Conservation (phyloP, 2,329 filamentous ascomycete species). For the Arthrobotrys iridis region DNA sequence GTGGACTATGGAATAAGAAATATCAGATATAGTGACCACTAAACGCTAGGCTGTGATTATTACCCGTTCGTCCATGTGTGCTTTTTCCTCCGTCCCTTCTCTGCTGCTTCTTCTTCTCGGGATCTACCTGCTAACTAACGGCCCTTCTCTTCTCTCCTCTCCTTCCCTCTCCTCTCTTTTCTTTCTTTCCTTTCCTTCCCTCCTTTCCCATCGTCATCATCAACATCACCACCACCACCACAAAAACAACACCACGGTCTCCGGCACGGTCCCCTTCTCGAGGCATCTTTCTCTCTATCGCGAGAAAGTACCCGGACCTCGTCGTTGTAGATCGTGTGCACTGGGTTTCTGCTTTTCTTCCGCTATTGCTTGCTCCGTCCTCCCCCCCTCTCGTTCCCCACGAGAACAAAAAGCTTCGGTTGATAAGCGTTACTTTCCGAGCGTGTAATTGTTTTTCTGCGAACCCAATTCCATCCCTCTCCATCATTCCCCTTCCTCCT, state of each 20-base stretch:
- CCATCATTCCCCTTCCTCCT: neutral
- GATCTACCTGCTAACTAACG: slow-evolving; percentile 42
- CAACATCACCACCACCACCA: slow-evolving; percentile 27
- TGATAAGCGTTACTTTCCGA: slow-evolving; percentile 51
- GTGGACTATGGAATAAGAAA: slow-evolving; percentile 36
- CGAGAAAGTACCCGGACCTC: neutral
- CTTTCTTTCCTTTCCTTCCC: neutral
- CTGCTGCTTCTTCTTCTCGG: slow-evolving; percentile 12
- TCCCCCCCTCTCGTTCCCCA: neutral
- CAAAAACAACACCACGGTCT: slow-evolving; percentile 12
- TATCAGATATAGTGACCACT: slow-evolving; percentile 1
- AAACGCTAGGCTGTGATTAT: slow-evolving; percentile 54
- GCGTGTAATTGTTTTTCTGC: slow-evolving; percentile 36
- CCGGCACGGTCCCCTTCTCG: neutral
- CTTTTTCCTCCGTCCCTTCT: slow-evolving; percentile 37
- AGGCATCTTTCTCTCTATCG: neutral
- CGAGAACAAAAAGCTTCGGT: slow-evolving; percentile 36
- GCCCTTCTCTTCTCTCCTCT: slow-evolving; percentile 8
- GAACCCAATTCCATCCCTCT: slow-evolving; percentile 18
- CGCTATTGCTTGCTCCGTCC: neutral
- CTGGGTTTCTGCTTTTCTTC: neutral
- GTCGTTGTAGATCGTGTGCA: slow-evolving; percentile 12
- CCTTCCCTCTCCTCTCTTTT: neutral
- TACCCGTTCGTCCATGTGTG: slow-evolving; percentile 46
- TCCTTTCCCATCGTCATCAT: slow-evolving; percentile 15